phyloP scores from a whole-genome alignment of 2,329 filamentous ascomycete genomes.

The Calonectria naviculata region DNA sequence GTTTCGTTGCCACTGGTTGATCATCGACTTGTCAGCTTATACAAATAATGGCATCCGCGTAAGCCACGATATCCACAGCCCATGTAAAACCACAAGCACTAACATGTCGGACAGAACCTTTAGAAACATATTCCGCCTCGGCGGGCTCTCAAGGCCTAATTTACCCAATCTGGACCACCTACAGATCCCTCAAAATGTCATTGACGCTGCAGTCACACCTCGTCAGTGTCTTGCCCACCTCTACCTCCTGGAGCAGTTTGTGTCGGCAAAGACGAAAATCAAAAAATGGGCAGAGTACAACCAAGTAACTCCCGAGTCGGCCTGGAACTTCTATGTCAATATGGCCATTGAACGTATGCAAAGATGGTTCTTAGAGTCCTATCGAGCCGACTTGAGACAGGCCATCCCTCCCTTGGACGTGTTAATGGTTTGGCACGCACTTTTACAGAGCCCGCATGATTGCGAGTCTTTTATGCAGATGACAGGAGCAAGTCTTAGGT shows the following conservation, averaged over 20 bases:
- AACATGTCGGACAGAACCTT: neutral
- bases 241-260: constrained; percentile 24
- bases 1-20: neutral
- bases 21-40: neutral
- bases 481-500: neutral
- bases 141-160: neutral
- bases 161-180: constrained; percentile 8
- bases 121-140: neutral
- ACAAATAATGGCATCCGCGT: neutral
- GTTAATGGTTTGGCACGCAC: constrained; percentile 26
- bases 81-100: neutral
- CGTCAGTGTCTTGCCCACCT: constrained; percentile 12
- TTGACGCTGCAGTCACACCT: constrained; percentile 10
- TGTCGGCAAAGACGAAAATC: constrained; percentile 9
- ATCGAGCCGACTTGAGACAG: neutral
- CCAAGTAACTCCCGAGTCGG: neutral
- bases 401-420: constrained; percentile 26
- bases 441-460: constrained; percentile 16
- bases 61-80: neutral
- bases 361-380: constrained; percentile 23
- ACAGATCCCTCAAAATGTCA: neutral
- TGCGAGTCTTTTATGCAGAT: constrained; percentile 4
- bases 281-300: constrained; percentile 19
- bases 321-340: constrained; percentile 35
- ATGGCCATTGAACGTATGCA: constrained; percentile 17